These are phyloP conservation scores for Drosera spatulata DNA, from an alignment of 179 eudicot genomes.

Conservation along the genomic window DNA sequence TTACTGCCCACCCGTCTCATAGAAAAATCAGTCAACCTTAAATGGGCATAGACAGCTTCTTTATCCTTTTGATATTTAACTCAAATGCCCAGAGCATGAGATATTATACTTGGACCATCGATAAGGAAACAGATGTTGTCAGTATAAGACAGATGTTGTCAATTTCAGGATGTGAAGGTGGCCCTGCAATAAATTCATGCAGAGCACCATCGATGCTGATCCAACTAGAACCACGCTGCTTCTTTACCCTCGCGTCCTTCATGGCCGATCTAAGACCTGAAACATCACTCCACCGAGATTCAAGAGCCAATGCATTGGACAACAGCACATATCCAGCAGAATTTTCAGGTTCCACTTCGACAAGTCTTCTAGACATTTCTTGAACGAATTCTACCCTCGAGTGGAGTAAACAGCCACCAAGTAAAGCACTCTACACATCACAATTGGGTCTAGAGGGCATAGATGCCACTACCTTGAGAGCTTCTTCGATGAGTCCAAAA, in stretches of 20 bases:
- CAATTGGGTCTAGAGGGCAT: constrained; percentile 77
- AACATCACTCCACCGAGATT: constrained; percentile 46
- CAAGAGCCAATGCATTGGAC: constrained; percentile 64
- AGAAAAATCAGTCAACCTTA: too few relatives aligned
- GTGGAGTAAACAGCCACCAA: constrained; percentile 70
- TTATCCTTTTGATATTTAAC: too few relatives aligned
- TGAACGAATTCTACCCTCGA: constrained; percentile 41
- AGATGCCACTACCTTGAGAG: constrained; percentile 39
- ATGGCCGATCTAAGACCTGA: constrained; percentile 47
- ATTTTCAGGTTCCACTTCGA: constrained; percentile 50
- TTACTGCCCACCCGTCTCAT: too few relatives aligned
- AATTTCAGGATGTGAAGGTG: constrained; percentile 21
- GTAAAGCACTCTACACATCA: constrained; percentile 74
- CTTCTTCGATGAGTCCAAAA: constrained; percentile 65
- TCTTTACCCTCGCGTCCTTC: constrained; percentile 54
- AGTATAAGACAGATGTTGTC: constrained; percentile 7
- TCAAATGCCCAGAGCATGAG: too few relatives aligned
- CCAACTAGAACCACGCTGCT: constrained; percentile 69
- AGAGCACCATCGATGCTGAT: constrained; percentile 43
- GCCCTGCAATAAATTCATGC: constrained; percentile 42
- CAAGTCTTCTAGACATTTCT: constrained; percentile 45
- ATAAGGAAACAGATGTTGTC: too few relatives aligned
- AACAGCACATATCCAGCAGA: constrained; percentile 73
- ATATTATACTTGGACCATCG: too few relatives aligned
- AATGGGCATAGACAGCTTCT: too few relatives aligned